A percentile compares a stretch with the other conserved stretches of the same genome.
phyloP scores from a whole-genome alignment of 345 rosid species.

The Murraya paniculata region DNA sequence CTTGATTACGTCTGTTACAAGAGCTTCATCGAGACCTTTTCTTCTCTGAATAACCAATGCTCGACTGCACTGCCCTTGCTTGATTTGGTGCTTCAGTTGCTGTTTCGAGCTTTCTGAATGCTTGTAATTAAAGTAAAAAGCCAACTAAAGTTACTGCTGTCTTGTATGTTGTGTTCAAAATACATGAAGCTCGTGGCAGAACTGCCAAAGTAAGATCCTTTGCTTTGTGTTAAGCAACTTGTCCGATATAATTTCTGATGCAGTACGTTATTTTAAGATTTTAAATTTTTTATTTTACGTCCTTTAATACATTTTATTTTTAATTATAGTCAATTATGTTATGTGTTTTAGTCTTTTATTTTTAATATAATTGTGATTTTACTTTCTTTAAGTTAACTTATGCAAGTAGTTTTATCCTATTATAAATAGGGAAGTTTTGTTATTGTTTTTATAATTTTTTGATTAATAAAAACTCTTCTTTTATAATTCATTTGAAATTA shows the following conservation, averaged over 20 bases:
- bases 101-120: conserved; percentile 64
- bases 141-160: neutral
- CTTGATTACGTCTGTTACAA: conserved; percentile 60
- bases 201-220: too few species aligned
- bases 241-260: neutral
- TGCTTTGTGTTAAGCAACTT: neutral
- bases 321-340: accelerated
- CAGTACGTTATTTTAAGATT: too few species aligned
- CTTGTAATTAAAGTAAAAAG: conserved; percentile 1
- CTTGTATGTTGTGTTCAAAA: neutral
- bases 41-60: conserved; percentile 55
- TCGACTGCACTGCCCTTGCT: conserved; percentile 66
- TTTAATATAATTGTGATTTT: too few species aligned
- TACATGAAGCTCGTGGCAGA: too few species aligned
- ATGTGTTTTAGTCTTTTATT: too few species aligned
- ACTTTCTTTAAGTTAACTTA: too few species aligned
- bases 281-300: too few species aligned
- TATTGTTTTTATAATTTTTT: too few species aligned
- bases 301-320: too few species aligned
- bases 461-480: too few species aligned
- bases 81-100: conserved; percentile 69
- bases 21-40: conserved; percentile 72
- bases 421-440: too few species aligned
- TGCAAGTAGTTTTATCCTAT: accelerated
- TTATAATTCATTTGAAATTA: too few species aligned